Conservation (phyloP, 495 filamentous ascomycete species). For the Penicillium flavigenum region DNA sequence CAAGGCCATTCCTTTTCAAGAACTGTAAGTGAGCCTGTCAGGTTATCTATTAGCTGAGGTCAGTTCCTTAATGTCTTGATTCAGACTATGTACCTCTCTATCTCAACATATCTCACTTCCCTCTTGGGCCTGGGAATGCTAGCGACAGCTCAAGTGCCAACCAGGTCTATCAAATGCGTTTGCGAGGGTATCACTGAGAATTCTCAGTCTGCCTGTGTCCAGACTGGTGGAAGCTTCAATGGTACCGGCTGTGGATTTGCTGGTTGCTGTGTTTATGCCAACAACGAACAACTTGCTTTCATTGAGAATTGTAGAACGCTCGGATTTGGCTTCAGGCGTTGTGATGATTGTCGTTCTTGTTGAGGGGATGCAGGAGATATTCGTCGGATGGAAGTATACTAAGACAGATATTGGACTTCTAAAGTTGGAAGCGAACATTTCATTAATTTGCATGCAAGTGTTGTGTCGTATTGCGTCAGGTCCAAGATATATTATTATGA, state of each 20-base stretch:
- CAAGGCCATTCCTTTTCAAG: neutral
- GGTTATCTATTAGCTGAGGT: neutral
- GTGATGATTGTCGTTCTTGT: conserved; percentile 22
- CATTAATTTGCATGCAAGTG: neutral
- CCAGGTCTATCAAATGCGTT: conserved; percentile 7
- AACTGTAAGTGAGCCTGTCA: neutral
- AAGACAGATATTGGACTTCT: neutral
- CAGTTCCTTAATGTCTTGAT: neutral
- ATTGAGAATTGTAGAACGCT: conserved; percentile 13
- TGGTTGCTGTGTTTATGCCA: conserved; percentile 22
- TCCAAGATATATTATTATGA: neutral
- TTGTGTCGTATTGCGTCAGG: neutral
- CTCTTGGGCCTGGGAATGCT: conserved; percentile 2
- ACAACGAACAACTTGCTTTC: conserved; percentile 15
- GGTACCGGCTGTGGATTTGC: conserved; percentile 19
- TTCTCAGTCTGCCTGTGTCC: conserved; percentile 1
- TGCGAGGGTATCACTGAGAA: neutral
- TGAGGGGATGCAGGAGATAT: neutral
- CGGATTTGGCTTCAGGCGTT: conserved; percentile 21
- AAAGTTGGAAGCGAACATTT: neutral
- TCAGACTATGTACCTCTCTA: conserved; percentile 1
- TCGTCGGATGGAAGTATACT: neutral
- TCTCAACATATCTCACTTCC: neutral
- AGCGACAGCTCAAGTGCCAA: neutral
- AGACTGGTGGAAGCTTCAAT: conserved; percentile 10